phyloP scores from a whole-genome alignment of 2,329 filamentous ascomycete genomes.

The Hypoxylon sp. region DNA sequence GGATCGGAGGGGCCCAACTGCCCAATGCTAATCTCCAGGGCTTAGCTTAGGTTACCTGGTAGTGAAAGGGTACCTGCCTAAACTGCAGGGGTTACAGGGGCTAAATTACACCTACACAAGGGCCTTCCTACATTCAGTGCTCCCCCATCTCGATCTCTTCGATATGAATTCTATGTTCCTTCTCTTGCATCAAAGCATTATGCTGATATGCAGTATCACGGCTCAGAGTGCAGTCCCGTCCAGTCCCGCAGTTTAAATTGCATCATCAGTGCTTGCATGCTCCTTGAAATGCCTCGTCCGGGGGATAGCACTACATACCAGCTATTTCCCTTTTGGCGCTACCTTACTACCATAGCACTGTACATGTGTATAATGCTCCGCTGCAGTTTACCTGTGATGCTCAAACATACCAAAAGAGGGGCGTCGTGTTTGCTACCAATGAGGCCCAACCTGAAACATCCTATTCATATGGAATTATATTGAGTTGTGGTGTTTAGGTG shows the following conservation, averaged over 20 bases:
- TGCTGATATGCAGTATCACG: slow-evolving; percentile 7
- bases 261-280: slow-evolving; percentile 27
- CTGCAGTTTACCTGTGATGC: slow-evolving; percentile 19
- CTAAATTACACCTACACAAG: not conserved
- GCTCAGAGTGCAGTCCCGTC: not conserved
- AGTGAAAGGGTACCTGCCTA: not conserved
- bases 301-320: slow-evolving; percentile 18
- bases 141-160: not conserved
- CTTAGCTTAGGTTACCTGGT: no score
- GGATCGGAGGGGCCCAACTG: slow-evolving; percentile 38
- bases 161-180: slow-evolving; percentile 6
- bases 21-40: no score
- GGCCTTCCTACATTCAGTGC: slow-evolving; percentile 12
- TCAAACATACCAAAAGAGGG: slow-evolving; percentile 20
- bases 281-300: slow-evolving; percentile 14
- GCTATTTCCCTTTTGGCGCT: slow-evolving; percentile 15
- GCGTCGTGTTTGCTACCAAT: slow-evolving; percentile 31
- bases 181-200: slow-evolving; percentile 16
- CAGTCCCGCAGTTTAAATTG: slow-evolving; percentile 9
- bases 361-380: slow-evolving; percentile 6
- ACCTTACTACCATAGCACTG: no score
- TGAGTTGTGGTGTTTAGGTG: slow-evolving; percentile 25
- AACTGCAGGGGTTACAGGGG: slow-evolving; percentile 20
- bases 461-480: slow-evolving; percentile 28
- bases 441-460: slow-evolving; percentile 34